Evolutionary conservation across 441 rosid species (phyloP), one percentile per base, ranked within the genome.

Genomic region (Arabidopsis hybrid): DNA sequence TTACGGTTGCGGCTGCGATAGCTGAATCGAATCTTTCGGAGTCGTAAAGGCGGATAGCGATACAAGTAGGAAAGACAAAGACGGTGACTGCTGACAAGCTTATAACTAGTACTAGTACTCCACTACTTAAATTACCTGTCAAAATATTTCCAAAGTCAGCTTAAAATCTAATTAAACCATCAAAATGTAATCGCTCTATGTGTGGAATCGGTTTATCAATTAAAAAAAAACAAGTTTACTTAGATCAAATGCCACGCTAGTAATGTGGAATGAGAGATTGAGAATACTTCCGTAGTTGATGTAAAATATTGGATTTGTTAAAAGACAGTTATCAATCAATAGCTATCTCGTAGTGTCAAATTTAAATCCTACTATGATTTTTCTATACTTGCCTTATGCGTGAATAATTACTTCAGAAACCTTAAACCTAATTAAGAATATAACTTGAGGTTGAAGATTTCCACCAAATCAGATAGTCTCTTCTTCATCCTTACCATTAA

Each of bases 21-120:
- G 17, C 72, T 42, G 34, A 21, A 21, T 13, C 0, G 6, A 45
- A 9, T 38, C 82, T 60, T 5, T 32, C 65, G 5, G 32, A 16
- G n/a, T 60, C 45, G 76, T 65, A 78, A 13, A 82, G 47, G 14
- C 79, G 76, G 26, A 76, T 16, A 36, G 67, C 83, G 0, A 86
- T 59, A 29, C 81, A 88, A 2, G 21, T 3, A 4, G 80, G 32
- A 31, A 31, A 31, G 32, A 31, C 78, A 13, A 80, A 63, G 26
- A 72, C 0, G 2, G 79, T 5, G n/a, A 81, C 78, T 6, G 88
- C 87, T 43, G 86, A 59, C 53, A 90, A 16, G 55, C 80, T 67
- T 6, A 85, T 34, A 46, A 86, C 75, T 68, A 86, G 32, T 31
- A 31, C 32, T 4, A 31, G 32, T 31, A 31, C 32, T 31, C 32